phyloP scores from a whole-genome alignment of 2,329 filamentous ascomycete species.

The Stagonosporopsis vannaccii region DNA sequence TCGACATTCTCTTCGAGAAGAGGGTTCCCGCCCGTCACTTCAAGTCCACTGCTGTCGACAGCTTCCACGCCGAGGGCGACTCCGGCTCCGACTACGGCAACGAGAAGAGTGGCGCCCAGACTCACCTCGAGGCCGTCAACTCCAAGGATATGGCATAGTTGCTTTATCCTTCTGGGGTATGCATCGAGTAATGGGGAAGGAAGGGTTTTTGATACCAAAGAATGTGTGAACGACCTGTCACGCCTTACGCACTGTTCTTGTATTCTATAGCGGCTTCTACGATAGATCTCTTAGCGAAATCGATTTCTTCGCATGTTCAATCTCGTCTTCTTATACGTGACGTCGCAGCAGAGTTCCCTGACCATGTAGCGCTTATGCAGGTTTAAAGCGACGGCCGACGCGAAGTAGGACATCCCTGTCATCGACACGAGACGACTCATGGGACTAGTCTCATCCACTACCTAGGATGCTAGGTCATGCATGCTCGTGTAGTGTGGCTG shows the following conservation, averaged over 20 bases:
- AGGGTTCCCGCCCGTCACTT: constrained; percentile 44
- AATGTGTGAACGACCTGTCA: neutral
- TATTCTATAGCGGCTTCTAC: constrained; percentile 5
- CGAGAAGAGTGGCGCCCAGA: constrained; percentile 34
- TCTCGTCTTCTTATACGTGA: neutral
- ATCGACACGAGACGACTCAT: neutral
- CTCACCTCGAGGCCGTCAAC: constrained; percentile 37
- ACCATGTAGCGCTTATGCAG: neutral
- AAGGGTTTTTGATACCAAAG: neutral
- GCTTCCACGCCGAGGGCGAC: constrained; percentile 28
- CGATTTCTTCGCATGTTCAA: neutral
- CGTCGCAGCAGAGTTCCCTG: neutral
- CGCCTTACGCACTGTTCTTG: constrained; percentile 3
- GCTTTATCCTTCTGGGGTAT: neutral
- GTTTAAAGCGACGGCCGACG: neutral
- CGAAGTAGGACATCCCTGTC: neutral
- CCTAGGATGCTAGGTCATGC: neutral
- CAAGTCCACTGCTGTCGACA: constrained; percentile 34
- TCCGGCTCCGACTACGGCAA: constrained; percentile 25
- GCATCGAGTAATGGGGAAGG: neutral
- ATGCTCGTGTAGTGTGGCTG: neutral
- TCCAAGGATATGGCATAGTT: constrained; percentile 21
- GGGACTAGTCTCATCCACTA: neutral
- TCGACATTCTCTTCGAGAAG: constrained; percentile 81
- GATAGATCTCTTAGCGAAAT: constrained; percentile 5